Evolutionary conservation across 1,284 basidiomycete genomes (phyloP), one percentile per base, ranked within the genome.

Genomic region (Leccinum fallax): DNA sequence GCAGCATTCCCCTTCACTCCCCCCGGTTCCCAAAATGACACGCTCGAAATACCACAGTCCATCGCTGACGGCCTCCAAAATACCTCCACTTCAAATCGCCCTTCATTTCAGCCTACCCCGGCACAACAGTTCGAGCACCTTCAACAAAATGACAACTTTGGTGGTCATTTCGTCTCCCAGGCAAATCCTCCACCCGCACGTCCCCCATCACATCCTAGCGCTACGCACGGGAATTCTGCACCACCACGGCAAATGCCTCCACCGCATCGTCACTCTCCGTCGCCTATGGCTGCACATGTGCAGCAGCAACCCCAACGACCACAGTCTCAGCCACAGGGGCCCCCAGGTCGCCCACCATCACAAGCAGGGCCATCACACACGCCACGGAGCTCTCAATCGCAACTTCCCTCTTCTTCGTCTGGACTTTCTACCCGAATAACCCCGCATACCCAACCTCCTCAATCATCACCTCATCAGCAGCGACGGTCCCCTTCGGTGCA

Each of bases 81-180:
- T 63, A 65, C 76, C 46, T 63, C 74, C 26, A 69, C 70, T 24
- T 72, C 78, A 21, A 79, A 72, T 56, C 80, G 81, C 26, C 46
- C 76, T 8, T 68, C 74, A 11, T 84, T 86, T 61, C 80, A 80
- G 16, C 68, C 79, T 21, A 88, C 87, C 3, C 85, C 87, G 8
- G 84, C 86, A 7, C 87, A 89, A 67, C 81, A 83, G 56, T 79
- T 82, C 61, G 80, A 82, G 56, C 76, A 80, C 59, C 83, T 86
- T 79, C 80, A 79, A 57, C 74, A 74, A 58, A 66, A 68, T 55
- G 70, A 72, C 34, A 74, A 75, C 48, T 79, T 76, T 60, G 56
- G 66, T 51, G 34, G 67, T 59, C 72, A 76, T 60, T 81, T 79
- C 59, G 74, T 73, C 8, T 58, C 73, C 4, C 74, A 75, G 63